Percentiles rank a stretch among this genome's conserved stretches.
These are phyloP conservation scores for Diutina pseudorugosa DNA, from an alignment of 1,139 yeast genomes.

Conservation along the genomic window DNA sequence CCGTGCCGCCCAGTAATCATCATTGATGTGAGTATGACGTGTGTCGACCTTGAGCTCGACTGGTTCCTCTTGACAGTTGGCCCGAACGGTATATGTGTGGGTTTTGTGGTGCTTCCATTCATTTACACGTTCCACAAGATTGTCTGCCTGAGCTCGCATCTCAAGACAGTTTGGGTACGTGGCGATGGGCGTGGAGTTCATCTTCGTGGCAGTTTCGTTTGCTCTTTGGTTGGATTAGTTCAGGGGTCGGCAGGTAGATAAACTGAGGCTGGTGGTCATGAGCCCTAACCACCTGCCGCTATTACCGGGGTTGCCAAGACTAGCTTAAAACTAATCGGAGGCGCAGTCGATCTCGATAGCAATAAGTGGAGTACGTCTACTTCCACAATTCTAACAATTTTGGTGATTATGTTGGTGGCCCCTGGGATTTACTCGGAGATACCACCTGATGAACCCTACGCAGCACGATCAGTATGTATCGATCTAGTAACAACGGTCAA, in stretches of 20 bases:
- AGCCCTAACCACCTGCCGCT: background rate
- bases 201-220: background rate
- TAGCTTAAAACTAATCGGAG: background rate
- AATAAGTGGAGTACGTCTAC: background rate
- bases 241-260: background rate
- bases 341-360: background rate
- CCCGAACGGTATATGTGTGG: background rate
- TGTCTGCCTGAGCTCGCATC: background rate
- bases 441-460: no score
- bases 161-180: background rate
- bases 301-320: background rate
- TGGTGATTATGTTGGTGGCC: no score
- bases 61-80: background rate
- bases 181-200: background rate
- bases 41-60: background rate
- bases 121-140: background rate
- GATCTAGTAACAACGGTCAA: no score
- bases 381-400: background rate
- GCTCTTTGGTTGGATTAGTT: background rate
- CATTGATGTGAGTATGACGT: constrained; percentile 5
- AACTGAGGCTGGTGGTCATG: background rate
- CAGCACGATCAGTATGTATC: no score
- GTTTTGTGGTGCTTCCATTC: background rate
- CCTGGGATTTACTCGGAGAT: no score
- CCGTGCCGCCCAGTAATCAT: constrained; percentile 10